Evolutionary conservation across 2,329 filamentous ascomycete genomes (phyloP).

Genomic region (Nigrospora osmanthi): DNA sequence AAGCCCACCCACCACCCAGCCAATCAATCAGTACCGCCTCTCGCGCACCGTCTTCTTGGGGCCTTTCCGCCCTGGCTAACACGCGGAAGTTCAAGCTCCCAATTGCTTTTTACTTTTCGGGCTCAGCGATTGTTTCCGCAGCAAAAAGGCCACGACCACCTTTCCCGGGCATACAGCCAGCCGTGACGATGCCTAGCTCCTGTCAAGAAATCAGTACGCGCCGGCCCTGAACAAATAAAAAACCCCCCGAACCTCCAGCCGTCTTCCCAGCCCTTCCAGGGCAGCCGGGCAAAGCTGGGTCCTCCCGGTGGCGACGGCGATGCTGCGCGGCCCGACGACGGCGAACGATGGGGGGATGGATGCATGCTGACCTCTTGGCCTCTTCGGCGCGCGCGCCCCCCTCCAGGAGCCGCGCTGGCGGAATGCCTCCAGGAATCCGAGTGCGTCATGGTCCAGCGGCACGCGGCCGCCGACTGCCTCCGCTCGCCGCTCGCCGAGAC

Average conservation of each 20-base stretch:
- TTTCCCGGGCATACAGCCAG: too few species aligned
- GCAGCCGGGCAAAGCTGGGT: not conserved
- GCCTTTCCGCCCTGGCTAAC: too few species aligned
- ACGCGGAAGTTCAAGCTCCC: too few species aligned
- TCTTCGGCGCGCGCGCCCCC: not conserved
- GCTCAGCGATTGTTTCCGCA: too few species aligned
- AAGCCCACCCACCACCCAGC: too few species aligned
- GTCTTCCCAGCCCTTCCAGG: too few species aligned
- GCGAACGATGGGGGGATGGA: not conserved
- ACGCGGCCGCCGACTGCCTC: slow-evolving; percentile 82
- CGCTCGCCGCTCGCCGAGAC: slow-evolving; percentile 72
- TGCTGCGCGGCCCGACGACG: not conserved
- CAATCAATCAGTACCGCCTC: too few species aligned
- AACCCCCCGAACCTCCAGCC: not conserved
- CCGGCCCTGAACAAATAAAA: slow-evolving; percentile 1
- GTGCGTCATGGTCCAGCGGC: slow-evolving; percentile 88
- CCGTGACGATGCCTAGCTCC: slow-evolving; percentile 71
- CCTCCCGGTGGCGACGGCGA: too few species aligned
- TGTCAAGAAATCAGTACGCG: slow-evolving; percentile 91
- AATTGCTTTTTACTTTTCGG: too few species aligned
- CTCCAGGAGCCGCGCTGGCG: slow-evolving; percentile 78
- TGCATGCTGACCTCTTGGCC: not conserved
- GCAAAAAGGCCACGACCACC: too few species aligned
- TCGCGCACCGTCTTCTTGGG: too few species aligned
- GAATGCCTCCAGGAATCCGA: slow-evolving; percentile 94